phyloP scores from a whole-genome alignment of 2,329 filamentous ascomycete species.

The Xylaria sp. region DNA sequence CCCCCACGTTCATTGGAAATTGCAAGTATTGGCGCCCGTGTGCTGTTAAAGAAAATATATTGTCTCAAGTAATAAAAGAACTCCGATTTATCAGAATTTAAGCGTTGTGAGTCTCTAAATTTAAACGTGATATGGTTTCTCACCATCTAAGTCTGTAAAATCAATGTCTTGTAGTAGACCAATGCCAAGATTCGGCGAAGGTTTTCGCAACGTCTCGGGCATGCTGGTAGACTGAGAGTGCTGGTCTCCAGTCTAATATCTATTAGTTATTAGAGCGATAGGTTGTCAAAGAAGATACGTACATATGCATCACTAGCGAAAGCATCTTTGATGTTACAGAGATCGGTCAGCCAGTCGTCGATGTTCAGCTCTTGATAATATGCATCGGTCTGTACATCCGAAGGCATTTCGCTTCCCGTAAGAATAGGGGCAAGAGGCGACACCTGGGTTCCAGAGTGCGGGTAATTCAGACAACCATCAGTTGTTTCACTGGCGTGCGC shows the following conservation, averaged over 20 bases:
- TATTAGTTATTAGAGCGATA: background rate
- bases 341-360: conserved; percentile 9
- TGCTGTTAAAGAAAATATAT: too few species aligned
- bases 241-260: background rate
- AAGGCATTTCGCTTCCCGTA: background rate
- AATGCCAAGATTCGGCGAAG: background rate
- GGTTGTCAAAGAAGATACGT: background rate
- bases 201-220: background rate
- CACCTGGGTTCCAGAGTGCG: background rate
- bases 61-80: too few species aligned
- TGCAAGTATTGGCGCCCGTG: too few species aligned
- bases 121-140: background rate
- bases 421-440: background rate
- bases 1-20: too few species aligned
- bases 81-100: too few species aligned
- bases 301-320: background rate
- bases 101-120: too few species aligned
- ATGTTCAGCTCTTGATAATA: background rate
- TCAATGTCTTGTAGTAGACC: background rate
- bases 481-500: background rate
- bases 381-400: background rate
- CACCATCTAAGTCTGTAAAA: background rate
- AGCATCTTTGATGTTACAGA: conserved; percentile 10
- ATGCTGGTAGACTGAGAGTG: background rate
- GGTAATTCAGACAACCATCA: background rate